Conservation (phyloP, 352 stramenopile genomes). For the Phytophthora melonis region DNA sequence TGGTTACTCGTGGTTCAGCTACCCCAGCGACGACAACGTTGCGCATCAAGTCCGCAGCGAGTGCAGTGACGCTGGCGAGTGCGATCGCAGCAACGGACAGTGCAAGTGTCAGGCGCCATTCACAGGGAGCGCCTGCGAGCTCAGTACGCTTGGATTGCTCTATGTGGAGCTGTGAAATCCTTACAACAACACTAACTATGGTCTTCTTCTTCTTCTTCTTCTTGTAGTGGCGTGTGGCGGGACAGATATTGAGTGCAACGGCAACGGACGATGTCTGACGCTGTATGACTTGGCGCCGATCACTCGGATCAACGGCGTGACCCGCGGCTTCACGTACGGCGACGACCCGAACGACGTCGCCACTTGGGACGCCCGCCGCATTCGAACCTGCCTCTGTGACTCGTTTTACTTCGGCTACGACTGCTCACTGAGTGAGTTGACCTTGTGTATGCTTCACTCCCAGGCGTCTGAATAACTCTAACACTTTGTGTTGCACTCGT, state of each 20-base stretch:
- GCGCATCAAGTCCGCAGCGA: slow-evolving; percentile 61
- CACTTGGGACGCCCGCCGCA: slow-evolving; percentile 80
- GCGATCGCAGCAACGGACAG: slow-evolving; percentile 70
- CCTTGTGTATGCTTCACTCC: too few species aligned
- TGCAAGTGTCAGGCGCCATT: slow-evolving; percentile 83
- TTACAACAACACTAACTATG: not conserved
- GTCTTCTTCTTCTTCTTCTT: too few species aligned
- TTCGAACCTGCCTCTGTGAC: slow-evolving; percentile 78
- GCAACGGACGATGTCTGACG: slow-evolving; percentile 78
- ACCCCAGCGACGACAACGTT: slow-evolving; percentile 60
- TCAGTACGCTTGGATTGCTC: slow-evolving; percentile 50
- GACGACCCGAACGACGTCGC: slow-evolving; percentile 68
- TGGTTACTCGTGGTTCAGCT: slow-evolving; percentile 72
- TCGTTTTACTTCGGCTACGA: slow-evolving; percentile 68
- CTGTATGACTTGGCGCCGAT: slow-evolving; percentile 71
- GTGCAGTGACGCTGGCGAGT: slow-evolving; percentile 72
- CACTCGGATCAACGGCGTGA: slow-evolving; percentile 63
- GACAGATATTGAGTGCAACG: slow-evolving; percentile 64
- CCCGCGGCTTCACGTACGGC: slow-evolving; percentile 65
- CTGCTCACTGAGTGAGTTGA: slow-evolving; percentile 63
- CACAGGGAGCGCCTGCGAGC: slow-evolving; percentile 70
- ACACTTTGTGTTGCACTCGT: not conserved
- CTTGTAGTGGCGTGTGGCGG: slow-evolving; percentile 60
- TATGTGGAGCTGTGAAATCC: too few species aligned
- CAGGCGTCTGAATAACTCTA: not conserved